Base-by-base conservation (phyloP, 2,329 filamentous ascomycete genomes). In the Talaromyces albobiverticillius region DNA sequence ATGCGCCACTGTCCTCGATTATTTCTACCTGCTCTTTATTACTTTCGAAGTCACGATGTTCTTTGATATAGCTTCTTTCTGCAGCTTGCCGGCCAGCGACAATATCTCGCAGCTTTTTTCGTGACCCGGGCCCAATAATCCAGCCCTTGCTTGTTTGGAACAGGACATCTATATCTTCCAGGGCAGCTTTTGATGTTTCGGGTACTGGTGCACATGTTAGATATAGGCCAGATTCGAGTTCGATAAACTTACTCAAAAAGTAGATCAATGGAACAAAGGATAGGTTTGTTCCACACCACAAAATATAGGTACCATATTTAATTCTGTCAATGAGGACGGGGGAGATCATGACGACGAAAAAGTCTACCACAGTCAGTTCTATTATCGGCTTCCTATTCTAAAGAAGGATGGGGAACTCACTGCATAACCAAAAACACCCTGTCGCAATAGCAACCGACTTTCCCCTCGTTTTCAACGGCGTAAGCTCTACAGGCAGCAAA, bases 251-350 rank as follows among this genome's bases (percentile, higher is more conserved):
- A 45, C 42, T 29, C 14, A 52, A 46, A 22, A 46, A 52, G 41
- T 52, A 52, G 20, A 46, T 52, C 26, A 52, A 20, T 14, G 50
- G 50, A 20, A 52, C 31, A 40, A 46, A 52, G 41, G 14, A 36
- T 5, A 51, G 23, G 22, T 52, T 52, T 14, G 42, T 45, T 6
- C 42, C 42, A 36, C 50, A 52, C 26, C 42, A 52, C 22, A 45
- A 26, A 16, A 52, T 42, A 11, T 52, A 52, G 2, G 50, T 52
- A 3, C 42, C 32, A n/a, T 52, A 52, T n/a, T 42, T 42, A 29
- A 52, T 46, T 18, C 16, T 52, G 26, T 52, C 23, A 29, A 52
- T 52, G 29, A 42, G 31, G 10, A 52, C 50, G 4, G 50, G 50
- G 3, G 50, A 45, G 20, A 46, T 46, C 32, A 36, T 32, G 32